Evolutionary conservation across 208 protist genomes (phyloP).

Genomic region (Naegleria lovaniensis): DNA sequence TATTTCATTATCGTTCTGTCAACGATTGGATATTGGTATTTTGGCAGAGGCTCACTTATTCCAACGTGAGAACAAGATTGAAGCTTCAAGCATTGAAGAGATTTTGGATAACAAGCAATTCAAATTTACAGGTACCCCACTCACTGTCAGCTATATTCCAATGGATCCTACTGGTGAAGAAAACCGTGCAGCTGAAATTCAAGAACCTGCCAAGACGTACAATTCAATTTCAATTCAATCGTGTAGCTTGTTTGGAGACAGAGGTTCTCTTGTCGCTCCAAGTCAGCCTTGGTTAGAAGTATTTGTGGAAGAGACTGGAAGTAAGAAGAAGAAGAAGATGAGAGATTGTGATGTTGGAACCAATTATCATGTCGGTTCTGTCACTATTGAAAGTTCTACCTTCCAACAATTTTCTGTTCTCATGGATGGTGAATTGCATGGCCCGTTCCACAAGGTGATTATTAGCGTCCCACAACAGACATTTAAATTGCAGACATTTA

Average conservation of each 20-base stretch:
- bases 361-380: not conserved
- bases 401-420: not conserved
- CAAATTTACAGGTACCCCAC: not conserved
- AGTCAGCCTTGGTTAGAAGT: conserved; percentile 4
- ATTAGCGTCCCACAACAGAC: not conserved
- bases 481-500: not conserved
- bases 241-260: not conserved
- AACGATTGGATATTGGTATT: conserved; percentile 20
- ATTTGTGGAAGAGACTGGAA: not conserved
- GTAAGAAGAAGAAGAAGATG: conserved; percentile 6
- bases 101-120: not conserved
- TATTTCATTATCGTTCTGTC: not conserved
- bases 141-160: not conserved
- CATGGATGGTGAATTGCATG: conserved; percentile 16
- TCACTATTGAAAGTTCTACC: not conserved
- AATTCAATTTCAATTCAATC: not conserved
- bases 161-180: conserved; percentile 12
- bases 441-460: conserved; percentile 13
- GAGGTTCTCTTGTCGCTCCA: not conserved
- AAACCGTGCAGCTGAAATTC: not conserved
- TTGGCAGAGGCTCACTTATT: not conserved
- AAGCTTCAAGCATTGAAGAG: not conserved
- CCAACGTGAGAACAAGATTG: not conserved
- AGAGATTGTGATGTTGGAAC: not conserved
- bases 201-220: not conserved